Evolutionary conservation across 108 stramenopile species (phyloP), one percentile per base, ranked within the genome.

Genomic region (Seminavis robusta): DNA sequence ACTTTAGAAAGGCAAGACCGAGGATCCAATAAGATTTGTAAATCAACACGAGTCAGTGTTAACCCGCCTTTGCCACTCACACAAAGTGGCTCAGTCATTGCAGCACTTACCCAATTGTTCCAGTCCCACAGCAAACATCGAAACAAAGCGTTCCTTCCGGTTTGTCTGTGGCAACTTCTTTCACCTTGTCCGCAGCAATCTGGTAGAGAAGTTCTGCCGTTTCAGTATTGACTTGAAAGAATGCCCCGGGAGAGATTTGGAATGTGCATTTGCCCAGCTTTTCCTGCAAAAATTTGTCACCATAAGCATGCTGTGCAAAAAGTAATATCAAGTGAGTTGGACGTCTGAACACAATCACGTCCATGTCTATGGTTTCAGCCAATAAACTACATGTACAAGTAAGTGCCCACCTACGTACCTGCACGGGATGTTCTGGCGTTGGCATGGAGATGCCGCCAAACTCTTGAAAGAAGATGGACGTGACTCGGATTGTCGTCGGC

Each of bases 121-220:
- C 96, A 26, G 96, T 94, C 3, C 96, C 96, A 64, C 96, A 97
- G 73, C 94, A 97, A 0, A 97, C 95, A 52, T 97, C 96, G 28
- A 97, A 69, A 0, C 94, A 58, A 13, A 92, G 58, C 6, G 70
- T 73, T n/a, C 64, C 55, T 15, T 21, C 16, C 11, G 62, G 52
- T n/a, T 28, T 56, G 3, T 23, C 17, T 6, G 33, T 32, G 17
- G 74, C 80, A 21, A 86, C 74, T 64, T 77, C 79, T 44, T 56
- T 71, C n/a, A 87, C 60, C 41, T 61, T 55, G 25, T 94, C 87
- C 28, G 90, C 76, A 2, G 92, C 86, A 52, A 83, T 72, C 25
- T 66, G 55, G 69, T 94, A 97, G 6, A 97, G 76, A 11, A 77
- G 59, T 47, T 95, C 94, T 0, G 94, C 93, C 26, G 88, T 85